phyloP scores from a whole-genome alignment of 1,284 basidiomycete genomes.

The Austroboletus olivaceoglutinosus region DNA sequence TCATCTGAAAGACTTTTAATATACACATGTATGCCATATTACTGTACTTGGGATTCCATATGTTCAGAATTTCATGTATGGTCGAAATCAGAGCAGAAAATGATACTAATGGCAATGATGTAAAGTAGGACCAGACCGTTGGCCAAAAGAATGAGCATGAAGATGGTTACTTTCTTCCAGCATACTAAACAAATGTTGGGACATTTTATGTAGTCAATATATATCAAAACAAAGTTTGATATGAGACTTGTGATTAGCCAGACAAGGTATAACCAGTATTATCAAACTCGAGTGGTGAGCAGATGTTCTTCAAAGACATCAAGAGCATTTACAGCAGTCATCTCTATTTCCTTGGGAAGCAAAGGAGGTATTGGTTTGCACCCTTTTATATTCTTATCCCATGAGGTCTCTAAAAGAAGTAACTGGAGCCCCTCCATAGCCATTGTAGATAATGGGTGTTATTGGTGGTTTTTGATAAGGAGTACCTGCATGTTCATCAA shows the following conservation, averaged over 20 bases:
- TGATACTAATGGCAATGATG: constrained; percentile 83
- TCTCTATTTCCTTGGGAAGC: constrained; percentile 45
- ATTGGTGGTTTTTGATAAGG: constrained; percentile 32
- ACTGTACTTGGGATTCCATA: too few species aligned
- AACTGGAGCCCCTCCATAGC: constrained; percentile 45
- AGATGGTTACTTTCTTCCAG: constrained; percentile 95
- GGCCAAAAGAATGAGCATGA: constrained; percentile 80
- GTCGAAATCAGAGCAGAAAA: constrained; percentile 92
- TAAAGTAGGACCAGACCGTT: constrained; percentile 88
- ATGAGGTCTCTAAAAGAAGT: constrained; percentile 38
- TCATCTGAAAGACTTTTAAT: too few species aligned
- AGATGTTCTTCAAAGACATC: constrained; percentile 77
- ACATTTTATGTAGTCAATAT: constrained; percentile 90
- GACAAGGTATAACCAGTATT: constrained; percentile 68
- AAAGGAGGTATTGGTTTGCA: constrained; percentile 31
- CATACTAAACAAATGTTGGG: constrained; percentile 94
- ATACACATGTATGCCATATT: too few species aligned
- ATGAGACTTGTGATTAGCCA: constrained; percentile 84
- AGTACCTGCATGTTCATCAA: constrained; percentile 33
- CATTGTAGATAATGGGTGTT: constrained; percentile 49
- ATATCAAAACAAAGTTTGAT: constrained; percentile 66
- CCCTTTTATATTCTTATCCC: constrained; percentile 48
- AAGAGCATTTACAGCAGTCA: constrained; percentile 57
- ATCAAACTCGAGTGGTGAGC: constrained; percentile 71
- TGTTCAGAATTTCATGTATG: constrained; percentile 82